phyloP scores from a whole-genome alignment of 805 yeast species.

The Lipomyces mesembrius region DNA sequence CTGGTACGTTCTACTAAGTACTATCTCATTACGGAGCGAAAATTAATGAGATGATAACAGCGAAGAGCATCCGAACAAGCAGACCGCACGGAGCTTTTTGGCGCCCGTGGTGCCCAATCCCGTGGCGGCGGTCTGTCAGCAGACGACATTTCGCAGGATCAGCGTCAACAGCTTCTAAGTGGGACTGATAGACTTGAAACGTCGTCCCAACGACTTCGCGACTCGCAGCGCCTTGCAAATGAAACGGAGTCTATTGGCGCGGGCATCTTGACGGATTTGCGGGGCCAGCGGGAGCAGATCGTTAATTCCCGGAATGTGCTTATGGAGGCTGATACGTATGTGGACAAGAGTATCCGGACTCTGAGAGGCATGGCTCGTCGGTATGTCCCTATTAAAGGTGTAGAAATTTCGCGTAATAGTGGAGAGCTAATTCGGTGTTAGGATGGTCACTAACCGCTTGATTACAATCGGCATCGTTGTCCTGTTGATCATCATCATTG shows the following conservation, averaged over 20 bases:
- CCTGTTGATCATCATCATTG: constrained; percentile 31
- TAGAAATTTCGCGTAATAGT: background rate
- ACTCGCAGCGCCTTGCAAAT: constrained; percentile 84
- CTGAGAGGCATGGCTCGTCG: constrained; percentile 85
- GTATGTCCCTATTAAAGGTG: constrained; percentile 20
- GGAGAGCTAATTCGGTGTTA: constrained; percentile 7
- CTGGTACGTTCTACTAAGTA: constrained; percentile 23
- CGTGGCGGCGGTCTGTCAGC: constrained; percentile 35
- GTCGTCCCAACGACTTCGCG: constrained; percentile 79
- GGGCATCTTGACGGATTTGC: constrained; percentile 80
- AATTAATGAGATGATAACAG: background rate
- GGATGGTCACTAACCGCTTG: constrained; percentile 33
- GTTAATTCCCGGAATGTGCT: constrained; percentile 75
- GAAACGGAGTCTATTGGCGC: constrained; percentile 95
- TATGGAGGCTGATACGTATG: constrained; percentile 88
- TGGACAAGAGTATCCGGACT: constrained; percentile 85
- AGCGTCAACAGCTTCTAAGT: constrained; percentile 77
- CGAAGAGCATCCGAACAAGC: constrained; percentile 67
- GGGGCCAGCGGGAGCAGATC: constrained; percentile 93
- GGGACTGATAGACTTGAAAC: constrained; percentile 82
- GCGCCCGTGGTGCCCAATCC: constrained; percentile 51
- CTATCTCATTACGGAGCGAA: background rate
- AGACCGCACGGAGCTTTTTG: constrained; percentile 75
- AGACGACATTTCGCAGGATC: constrained; percentile 57
- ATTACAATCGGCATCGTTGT: constrained; percentile 35